phyloP scores from a whole-genome alignment of 345 rosid species.

The Turnera subulata region DNA sequence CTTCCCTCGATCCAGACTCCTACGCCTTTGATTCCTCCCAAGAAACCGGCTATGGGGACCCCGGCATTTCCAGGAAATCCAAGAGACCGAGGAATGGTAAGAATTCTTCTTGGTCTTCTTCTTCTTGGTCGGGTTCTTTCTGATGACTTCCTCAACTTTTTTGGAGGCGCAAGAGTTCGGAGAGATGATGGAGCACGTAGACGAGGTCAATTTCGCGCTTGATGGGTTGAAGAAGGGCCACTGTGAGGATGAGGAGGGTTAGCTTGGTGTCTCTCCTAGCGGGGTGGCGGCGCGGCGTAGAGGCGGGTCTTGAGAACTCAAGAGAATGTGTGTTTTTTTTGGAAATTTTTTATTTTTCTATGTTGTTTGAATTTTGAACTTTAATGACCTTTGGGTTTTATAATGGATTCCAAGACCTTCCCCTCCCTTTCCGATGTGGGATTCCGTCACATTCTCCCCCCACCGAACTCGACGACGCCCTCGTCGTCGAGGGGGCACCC shows the following conservation, averaged over 20 bases:
- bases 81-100: slow-evolving; percentile 47
- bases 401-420: too few relatives aligned
- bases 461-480: too few relatives aligned
- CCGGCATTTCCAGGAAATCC: slow-evolving; percentile 33
- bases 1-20: slow-evolving; percentile 39
- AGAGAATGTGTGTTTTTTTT: slow-evolving; percentile 37
- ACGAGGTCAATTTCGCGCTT: slow-evolving; percentile 92
- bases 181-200: slow-evolving; percentile 98
- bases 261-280: slow-evolving; percentile 70
- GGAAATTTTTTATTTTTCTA: neutral
- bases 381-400: too few relatives aligned
- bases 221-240: slow-evolving; percentile 86
- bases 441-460: too few relatives aligned
- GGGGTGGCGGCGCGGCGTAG: slow-evolving; percentile 66
- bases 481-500: too few relatives aligned
- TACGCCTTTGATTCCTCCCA: slow-evolving; percentile 16
- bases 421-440: too few relatives aligned
- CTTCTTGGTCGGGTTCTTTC: slow-evolving; percentile 21
- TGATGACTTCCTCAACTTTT: slow-evolving; percentile 53
- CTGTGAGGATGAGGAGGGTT: slow-evolving; percentile 72
- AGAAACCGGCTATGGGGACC: slow-evolving; percentile 23
- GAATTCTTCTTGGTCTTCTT: neutral
- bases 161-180: slow-evolving; percentile 98
- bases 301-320: slow-evolving; percentile 79
- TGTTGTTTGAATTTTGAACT: neutral